Evolutionary conservation across 371 early-diverging fungal species (phyloP), one percentile per base, ranked within the genome.

Genomic region (Lichtheimia hyalospora): DNA sequence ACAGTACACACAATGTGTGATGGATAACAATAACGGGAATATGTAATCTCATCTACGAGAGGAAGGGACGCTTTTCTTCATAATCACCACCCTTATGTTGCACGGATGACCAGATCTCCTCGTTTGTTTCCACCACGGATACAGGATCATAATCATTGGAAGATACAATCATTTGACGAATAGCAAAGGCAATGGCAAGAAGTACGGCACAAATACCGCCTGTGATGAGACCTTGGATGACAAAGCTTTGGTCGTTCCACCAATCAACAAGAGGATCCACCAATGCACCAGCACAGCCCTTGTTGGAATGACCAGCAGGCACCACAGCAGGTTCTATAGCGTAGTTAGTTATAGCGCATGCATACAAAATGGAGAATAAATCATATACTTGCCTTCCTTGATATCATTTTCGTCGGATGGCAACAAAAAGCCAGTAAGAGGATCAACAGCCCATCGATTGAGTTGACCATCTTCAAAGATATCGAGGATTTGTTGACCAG

Each of bases 401-500:
- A n/a, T 21, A 14, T 16, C 16, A 34, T 12, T 15, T 8, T 57
- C 49, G 5, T 49, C 18, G 16, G 23, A 48, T 39, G 54, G 52
- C 53, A 76, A 57, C 57, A 76, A 63, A 63, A 74, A 74, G 20
- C 77, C 77, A 51, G 74, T 76, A 43, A 76, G 27, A 34, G 74
- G 76, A 60, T 79, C 80, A 5, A 73, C 70, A 18, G 70, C 53
- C 81, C 79, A 84, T 61, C 73, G 78, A 34, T 75, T 64, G 34
- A 82, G 60, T 18, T 71, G 49, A 23, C 86, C 87, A 48, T 82
- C 70, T 24, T 79, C 74, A 68, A 82, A 78, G 27, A 89, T 74
- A 68, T 89, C 88, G 42, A 91, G 56, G 27, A 89, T 67, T 62
- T 89, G 90, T 60, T 89, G 89, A 58, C 83, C 80, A 40, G 80